Evolutionary conservation across 148 eudicot species (phyloP).

Genomic region (Cornus florida): DNA sequence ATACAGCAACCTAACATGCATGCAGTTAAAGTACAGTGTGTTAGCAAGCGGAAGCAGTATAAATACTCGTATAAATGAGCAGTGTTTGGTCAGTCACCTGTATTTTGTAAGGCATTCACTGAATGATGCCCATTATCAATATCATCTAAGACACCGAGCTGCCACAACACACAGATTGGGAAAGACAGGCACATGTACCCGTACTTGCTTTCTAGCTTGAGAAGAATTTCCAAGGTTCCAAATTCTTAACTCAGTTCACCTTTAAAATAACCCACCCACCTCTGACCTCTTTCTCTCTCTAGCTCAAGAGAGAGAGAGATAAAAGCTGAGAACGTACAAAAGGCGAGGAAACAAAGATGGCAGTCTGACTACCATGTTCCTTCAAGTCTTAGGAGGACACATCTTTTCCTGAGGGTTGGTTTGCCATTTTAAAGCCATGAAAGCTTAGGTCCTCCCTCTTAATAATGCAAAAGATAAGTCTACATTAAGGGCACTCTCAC

Average conservation of each 20-base stretch:
- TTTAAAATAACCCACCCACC: background rate
- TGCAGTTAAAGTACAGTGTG: background rate
- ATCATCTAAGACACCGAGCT: background rate
- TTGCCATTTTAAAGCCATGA: background rate
- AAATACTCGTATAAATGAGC: no score
- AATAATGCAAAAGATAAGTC: background rate
- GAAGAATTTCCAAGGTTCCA: background rate
- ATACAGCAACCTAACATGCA: background rate
- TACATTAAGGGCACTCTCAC: no score
- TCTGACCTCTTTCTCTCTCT: background rate
- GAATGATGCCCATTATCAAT: background rate
- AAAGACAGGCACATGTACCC: background rate
- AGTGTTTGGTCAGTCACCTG: background rate
- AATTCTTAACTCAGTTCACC: background rate
- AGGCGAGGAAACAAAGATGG: slow-evolving; percentile 16
- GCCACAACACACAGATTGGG: background rate
- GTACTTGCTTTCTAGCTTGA: background rate
- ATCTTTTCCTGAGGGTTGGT: slow-evolving; percentile 5
- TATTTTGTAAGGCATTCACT: background rate
- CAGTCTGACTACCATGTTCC: slow-evolving; percentile 15
- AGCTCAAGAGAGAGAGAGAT: slow-evolving; percentile 1
- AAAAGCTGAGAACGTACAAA: background rate
- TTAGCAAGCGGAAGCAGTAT: background rate
- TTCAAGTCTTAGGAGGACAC: slow-evolving; percentile 4
- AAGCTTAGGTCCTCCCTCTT: slow-evolving; percentile 7